Conservation (phyloP, 192 early-diverging fungal species). For the Backusella circina region DNA sequence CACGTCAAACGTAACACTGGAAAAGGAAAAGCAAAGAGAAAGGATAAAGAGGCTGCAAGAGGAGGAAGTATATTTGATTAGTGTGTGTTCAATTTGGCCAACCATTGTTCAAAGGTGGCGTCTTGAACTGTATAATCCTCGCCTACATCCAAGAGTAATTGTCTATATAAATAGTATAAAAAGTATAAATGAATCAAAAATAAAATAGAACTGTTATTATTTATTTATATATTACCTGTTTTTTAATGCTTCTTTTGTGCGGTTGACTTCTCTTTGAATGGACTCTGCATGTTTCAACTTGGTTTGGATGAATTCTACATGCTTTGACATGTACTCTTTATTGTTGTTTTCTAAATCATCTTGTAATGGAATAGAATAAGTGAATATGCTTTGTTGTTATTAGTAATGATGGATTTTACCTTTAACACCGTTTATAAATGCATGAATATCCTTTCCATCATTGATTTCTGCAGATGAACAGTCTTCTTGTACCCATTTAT, state of each 20-base stretch:
- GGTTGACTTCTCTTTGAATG: not conserved
- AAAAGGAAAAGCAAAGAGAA: conserved; percentile 54
- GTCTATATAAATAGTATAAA: not conserved
- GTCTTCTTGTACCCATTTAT: not conserved
- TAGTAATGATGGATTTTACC: not conserved
- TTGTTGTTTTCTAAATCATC: not conserved
- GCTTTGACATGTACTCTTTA: not conserved
- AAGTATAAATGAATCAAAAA: not conserved
- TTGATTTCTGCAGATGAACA: not conserved
- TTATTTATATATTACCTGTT: not conserved
- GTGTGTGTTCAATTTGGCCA: not conserved
- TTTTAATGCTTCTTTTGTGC: not conserved
- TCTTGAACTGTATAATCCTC: not conserved
- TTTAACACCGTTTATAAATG: not conserved
- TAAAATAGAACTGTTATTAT: not conserved
- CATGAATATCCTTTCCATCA: not conserved
- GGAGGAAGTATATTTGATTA: conserved; percentile 34
- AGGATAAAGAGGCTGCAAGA: conserved; percentile 27
- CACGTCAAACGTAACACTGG: conserved; percentile 39
- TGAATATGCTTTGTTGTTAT: too few relatives aligned
- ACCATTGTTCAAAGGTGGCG: not conserved
- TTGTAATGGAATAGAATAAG: not conserved
- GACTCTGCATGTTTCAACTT: not conserved
- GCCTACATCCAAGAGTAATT: not conserved
- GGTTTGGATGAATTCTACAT: not conserved